A percentile compares a stretch with the other conserved stretches of the same genome.
Conservation (phyloP, 2,329 filamentous ascomycete genomes). For the Alternaria arborescens region DNA sequence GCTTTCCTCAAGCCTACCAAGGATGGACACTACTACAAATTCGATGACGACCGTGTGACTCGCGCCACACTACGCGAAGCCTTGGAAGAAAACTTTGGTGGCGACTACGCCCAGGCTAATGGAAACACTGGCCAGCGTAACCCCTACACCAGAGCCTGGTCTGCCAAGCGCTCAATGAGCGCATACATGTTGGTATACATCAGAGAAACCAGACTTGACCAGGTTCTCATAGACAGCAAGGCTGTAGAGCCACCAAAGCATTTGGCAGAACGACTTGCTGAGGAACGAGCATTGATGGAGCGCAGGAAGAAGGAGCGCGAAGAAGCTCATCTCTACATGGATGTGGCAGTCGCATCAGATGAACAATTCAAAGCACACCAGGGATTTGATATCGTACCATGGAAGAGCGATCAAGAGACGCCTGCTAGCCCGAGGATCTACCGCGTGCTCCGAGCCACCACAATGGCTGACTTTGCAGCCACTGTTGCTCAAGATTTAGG, state of each 20-base stretch:
- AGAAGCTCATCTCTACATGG: slow-evolving; percentile 92
- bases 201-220: slow-evolving; percentile 82
- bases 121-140: slow-evolving; percentile 67
- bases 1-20: slow-evolving; percentile 91
- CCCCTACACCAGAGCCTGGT: slow-evolving; percentile 70
- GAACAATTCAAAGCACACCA: slow-evolving; percentile 82
- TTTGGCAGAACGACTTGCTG: slow-evolving; percentile 78
- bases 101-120: slow-evolving; percentile 74
- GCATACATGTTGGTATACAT: slow-evolving; percentile 99
- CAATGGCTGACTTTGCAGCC: slow-evolving; percentile 76
- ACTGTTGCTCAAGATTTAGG: slow-evolving; percentile 75
- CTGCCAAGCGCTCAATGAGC: slow-evolving; percentile 76
- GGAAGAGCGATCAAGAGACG: slow-evolving; percentile 64
- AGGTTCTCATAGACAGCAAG: slow-evolving; percentile 79
- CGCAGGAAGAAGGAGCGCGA: slow-evolving; percentile 86
- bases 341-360: slow-evolving; percentile 81
- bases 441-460: slow-evolving; percentile 77
- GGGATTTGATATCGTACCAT: slow-evolving; percentile 77
- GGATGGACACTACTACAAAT: slow-evolving; percentile 94
- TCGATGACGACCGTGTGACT: slow-evolving; percentile 97
- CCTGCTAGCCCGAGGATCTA: slow-evolving; percentile 76
- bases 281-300: slow-evolving; percentile 80
- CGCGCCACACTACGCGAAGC: slow-evolving; percentile 90
- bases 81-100: slow-evolving; percentile 95
- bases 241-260: slow-evolving; percentile 82